A percentile compares a stretch with the other conserved stretches of the same genome.
phyloP scores from a whole-genome alignment of 2,329 filamentous ascomycete species.

The Fusarium burgessii region DNA sequence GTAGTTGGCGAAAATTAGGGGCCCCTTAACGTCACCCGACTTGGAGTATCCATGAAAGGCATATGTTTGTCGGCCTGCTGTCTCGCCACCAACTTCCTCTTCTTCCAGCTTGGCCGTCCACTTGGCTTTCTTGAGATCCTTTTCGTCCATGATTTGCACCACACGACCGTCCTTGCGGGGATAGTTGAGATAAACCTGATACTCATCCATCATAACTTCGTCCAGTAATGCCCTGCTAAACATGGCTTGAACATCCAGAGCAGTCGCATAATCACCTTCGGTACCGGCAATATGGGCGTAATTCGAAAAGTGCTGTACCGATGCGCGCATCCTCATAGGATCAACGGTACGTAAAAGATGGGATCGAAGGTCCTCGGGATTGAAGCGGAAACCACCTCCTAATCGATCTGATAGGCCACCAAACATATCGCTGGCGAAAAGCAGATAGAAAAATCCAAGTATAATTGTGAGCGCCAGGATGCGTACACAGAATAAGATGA shows the following conservation, averaged over 20 bases:
- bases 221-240: conserved; percentile 81
- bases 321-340: conserved; percentile 74
- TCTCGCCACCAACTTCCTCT: conserved; percentile 72
- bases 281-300: conserved; percentile 96
- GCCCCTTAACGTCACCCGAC: conserved; percentile 86
- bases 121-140: conserved; percentile 64
- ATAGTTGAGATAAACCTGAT: conserved; percentile 93
- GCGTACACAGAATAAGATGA: conserved; percentile 75
- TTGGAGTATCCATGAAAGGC: conserved; percentile 92
- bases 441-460: conserved; percentile 80
- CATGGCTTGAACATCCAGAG: conserved; percentile 83
- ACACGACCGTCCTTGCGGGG: conserved; percentile 80
- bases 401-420: conserved; percentile 72
- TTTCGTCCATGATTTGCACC: conserved; percentile 81
- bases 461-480: conserved; percentile 81
- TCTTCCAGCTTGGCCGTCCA: conserved; percentile 92
- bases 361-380: conserved; percentile 82
- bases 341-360: conserved; percentile 82
- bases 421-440: conserved; percentile 89
- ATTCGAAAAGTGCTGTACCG: conserved; percentile 80
- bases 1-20: conserved; percentile 91
- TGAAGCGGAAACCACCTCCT: conserved; percentile 76
- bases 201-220: conserved; percentile 80
- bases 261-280: conserved; percentile 88
- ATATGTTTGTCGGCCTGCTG: conserved; percentile 74